Conservation (phyloP, 768 basidiomycete genomes). For the Boletus huronensis region DNA sequence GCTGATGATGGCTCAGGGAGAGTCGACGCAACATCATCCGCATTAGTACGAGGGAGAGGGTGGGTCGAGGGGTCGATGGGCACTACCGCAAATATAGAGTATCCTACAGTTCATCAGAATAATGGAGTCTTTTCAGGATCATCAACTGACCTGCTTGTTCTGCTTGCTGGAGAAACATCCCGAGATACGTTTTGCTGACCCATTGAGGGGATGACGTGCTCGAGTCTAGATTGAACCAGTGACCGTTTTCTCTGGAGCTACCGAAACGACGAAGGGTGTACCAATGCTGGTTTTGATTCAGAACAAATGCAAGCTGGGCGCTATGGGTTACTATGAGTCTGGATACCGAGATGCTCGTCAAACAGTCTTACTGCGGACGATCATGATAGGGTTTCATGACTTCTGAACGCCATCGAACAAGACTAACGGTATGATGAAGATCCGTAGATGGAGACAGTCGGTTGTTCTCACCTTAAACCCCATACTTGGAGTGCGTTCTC, state of each 20-base stretch:
- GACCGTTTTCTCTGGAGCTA: slow-evolving; percentile 44
- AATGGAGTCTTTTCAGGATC: background rate
- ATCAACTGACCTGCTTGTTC: slow-evolving; percentile 69
- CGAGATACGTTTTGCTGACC: slow-evolving; percentile 79
- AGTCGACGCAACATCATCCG: slow-evolving; percentile 66
- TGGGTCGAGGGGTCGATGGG: slow-evolving; percentile 54
- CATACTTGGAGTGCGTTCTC: slow-evolving; percentile 82
- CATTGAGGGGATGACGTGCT: slow-evolving; percentile 68
- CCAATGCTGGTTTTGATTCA: slow-evolving; percentile 88
- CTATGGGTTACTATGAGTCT: slow-evolving; percentile 37
- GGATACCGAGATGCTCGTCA: background rate
- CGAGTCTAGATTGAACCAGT: slow-evolving; percentile 92
- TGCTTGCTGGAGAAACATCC: slow-evolving; percentile 83
- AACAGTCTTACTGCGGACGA: slow-evolving; percentile 63
- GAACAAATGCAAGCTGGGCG: slow-evolving; percentile 79
- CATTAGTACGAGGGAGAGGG: slow-evolving; percentile 59
- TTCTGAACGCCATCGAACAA: slow-evolving; percentile 82
- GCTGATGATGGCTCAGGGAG: slow-evolving; percentile 53
- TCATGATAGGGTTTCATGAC: slow-evolving; percentile 74
- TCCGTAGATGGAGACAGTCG: background rate
- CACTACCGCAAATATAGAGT: slow-evolving; percentile 75
- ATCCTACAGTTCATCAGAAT: slow-evolving; percentile 47
- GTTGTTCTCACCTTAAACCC: slow-evolving; percentile 62
- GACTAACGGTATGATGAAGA: slow-evolving; percentile 34
- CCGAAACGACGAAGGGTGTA: slow-evolving; percentile 84